A percentile compares a stretch with the other conserved stretches of the same genome.
These are phyloP conservation scores for Pyrenula aspistea DNA, from an alignment of 495 filamentous ascomycete genomes.

Conservation along the genomic window DNA sequence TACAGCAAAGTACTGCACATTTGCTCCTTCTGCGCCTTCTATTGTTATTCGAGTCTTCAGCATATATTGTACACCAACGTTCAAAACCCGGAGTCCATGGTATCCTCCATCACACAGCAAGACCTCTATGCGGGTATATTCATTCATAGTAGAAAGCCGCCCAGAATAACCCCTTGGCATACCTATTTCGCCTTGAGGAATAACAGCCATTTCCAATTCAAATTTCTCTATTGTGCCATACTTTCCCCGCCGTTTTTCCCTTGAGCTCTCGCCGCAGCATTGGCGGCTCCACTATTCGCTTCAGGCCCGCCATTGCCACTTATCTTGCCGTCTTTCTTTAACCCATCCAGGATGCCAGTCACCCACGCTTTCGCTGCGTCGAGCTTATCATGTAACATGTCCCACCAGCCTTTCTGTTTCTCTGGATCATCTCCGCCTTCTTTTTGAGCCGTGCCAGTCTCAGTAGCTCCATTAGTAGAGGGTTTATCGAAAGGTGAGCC, in stretches of 20 bases:
- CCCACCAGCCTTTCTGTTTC: not conserved
- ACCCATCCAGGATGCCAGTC: not conserved
- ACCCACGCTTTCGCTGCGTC: not conserved
- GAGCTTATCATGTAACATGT: not conserved
- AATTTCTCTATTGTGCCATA: not conserved
- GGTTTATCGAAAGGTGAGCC: not conserved
- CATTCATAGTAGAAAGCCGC: too few relatives aligned
- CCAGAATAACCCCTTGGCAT: too few relatives aligned
- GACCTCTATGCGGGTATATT: too few relatives aligned
- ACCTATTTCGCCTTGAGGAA: too few relatives aligned
- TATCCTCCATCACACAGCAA: too few relatives aligned
- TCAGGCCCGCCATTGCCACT: not conserved
- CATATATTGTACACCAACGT: too few relatives aligned
- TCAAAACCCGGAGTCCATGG: too few relatives aligned
- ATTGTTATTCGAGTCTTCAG: too few relatives aligned
- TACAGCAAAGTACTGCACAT: too few relatives aligned
- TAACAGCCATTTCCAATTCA: not conserved
- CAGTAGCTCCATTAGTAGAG: not conserved
- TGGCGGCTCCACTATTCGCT: not conserved
- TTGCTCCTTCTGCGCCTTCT: too few relatives aligned
- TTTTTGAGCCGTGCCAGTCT: not conserved
- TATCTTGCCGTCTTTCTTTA: not conserved
- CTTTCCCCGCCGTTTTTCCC: not conserved
- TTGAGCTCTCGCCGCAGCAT: not conserved
- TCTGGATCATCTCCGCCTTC: not conserved